A percentile compares a stretch with the other conserved stretches of the same genome.
Conservation (phyloP, 768 basidiomycete species). For the Naematelia aurantialba region DNA sequence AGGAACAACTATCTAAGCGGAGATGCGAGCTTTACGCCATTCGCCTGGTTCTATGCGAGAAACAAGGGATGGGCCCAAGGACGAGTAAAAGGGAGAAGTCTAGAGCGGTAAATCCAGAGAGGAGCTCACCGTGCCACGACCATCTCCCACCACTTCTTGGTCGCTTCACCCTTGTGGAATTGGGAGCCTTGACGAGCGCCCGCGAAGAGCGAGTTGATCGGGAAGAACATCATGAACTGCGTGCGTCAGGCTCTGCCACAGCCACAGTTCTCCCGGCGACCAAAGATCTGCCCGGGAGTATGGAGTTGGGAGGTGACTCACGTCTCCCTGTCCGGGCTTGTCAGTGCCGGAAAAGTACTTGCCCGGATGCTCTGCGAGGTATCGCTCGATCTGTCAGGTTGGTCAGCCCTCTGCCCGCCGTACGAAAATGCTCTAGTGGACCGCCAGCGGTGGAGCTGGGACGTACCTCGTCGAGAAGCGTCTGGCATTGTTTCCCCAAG, state of each 20-base stretch:
- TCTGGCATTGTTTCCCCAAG: neutral
- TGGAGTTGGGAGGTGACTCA: constrained; percentile 15
- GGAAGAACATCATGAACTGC: constrained; percentile 47
- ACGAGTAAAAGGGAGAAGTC: too few relatives aligned
- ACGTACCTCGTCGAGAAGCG: constrained; percentile 15
- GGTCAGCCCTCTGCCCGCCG: neutral
- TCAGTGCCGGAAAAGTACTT: constrained; percentile 40
- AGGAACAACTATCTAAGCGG: too few relatives aligned
- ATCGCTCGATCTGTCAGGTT: constrained; percentile 35
- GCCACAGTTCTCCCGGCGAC: neutral
- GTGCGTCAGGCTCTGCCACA: neutral
- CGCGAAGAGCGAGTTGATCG: constrained; percentile 32
- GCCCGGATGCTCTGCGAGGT: constrained; percentile 22
- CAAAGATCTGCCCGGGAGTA: neutral
- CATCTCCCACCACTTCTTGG: constrained; percentile 32
- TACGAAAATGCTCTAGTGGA: neutral
- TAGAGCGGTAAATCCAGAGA: too few relatives aligned
- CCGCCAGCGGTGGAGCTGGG: neutral
- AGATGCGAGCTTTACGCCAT: too few relatives aligned
- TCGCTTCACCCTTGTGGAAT: constrained; percentile 23
- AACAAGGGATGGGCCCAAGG: too few relatives aligned
- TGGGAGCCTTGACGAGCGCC: constrained; percentile 25
- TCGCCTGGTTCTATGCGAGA: too few relatives aligned
- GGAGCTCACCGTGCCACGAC: constrained; percentile 37
- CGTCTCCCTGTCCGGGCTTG: constrained; percentile 43